A percentile compares a stretch with the other conserved stretches of the same genome.
Conservation (phyloP, 2,329 filamentous ascomycete species). For the Tolypocladium album region DNA sequence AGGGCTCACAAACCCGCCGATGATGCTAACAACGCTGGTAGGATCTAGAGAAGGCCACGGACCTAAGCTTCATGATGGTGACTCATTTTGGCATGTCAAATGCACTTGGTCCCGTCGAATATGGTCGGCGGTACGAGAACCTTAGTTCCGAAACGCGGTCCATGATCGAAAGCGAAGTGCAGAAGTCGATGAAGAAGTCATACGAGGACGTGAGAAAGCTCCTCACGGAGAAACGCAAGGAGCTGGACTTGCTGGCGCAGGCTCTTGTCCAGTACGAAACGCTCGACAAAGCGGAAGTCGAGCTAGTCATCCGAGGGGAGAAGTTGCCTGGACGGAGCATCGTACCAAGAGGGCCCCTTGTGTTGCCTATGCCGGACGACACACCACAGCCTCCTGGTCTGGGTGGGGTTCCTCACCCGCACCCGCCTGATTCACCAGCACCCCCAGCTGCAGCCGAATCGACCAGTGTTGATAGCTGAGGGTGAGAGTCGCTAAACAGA, state of each 20-base stretch:
- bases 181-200: constrained; percentile 71
- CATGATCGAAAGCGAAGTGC: constrained; percentile 80
- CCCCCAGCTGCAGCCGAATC: constrained; percentile 21
- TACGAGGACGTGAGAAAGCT: constrained; percentile 63
- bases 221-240: constrained; percentile 63
- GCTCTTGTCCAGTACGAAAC: constrained; percentile 94
- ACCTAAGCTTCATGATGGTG: constrained; percentile 77
- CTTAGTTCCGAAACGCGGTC: constrained; percentile 81
- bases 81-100: constrained; percentile 84
- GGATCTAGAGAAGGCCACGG: constrained; percentile 78
- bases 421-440: constrained; percentile 18
- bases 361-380: constrained; percentile 24
- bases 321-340: constrained; percentile 55
- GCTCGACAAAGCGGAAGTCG: constrained; percentile 77
- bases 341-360: constrained; percentile 42
- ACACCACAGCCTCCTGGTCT: constrained; percentile 23
- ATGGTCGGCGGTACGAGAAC: constrained; percentile 66
- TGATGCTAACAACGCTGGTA: constrained; percentile 25
- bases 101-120: constrained; percentile 80
- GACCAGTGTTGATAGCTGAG: constrained; percentile 13
- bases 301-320: constrained; percentile 81
- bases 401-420: constrained; percentile 20
- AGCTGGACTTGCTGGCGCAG: constrained; percentile 78
- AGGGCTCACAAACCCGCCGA: not conserved
- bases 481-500: not conserved